Evolutionary conservation across 495 filamentous ascomycete species (phyloP).

Genomic region (Parmelia sp.): DNA sequence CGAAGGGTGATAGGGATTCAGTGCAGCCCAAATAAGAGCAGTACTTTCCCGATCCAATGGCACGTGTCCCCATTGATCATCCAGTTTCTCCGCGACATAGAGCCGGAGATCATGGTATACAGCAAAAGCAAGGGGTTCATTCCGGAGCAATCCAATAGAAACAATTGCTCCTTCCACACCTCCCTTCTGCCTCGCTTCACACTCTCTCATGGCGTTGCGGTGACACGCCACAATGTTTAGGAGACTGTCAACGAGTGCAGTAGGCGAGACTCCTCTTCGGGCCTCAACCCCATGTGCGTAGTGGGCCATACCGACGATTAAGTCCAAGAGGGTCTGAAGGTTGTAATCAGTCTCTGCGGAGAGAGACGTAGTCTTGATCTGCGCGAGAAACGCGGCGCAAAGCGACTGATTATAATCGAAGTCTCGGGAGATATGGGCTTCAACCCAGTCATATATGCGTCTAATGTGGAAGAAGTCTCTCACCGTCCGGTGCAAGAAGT

Average conservation of each 20-base stretch:
- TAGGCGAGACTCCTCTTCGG: neutral
- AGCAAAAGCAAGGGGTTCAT: neutral
- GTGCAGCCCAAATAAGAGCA: neutral
- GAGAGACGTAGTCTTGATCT: too few species aligned
- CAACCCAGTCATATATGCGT: too few species aligned
- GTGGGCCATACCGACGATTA: too few species aligned
- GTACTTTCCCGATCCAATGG: neutral
- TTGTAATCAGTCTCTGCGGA: too few species aligned
- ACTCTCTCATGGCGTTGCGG: neutral
- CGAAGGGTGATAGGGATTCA: neutral
- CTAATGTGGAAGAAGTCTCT: too few species aligned
- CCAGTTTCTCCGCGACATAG: neutral
- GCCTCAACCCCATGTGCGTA: neutral
- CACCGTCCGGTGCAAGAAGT: too few species aligned
- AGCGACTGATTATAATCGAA: too few species aligned
- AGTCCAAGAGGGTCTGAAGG: too few species aligned
- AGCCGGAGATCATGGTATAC: neutral
- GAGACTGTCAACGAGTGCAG: neutral
- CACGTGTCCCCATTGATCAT: neutral
- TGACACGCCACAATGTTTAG: neutral
- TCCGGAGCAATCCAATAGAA: neutral
- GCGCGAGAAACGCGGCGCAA: too few species aligned
- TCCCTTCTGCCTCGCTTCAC: neutral
- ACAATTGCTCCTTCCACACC: too few species aligned
- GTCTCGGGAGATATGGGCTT: too few species aligned